These are phyloP conservation scores for Monosporascus sp. DNA, from an alignment of 2,329 filamentous ascomycete genomes.

Conservation along the genomic window DNA sequence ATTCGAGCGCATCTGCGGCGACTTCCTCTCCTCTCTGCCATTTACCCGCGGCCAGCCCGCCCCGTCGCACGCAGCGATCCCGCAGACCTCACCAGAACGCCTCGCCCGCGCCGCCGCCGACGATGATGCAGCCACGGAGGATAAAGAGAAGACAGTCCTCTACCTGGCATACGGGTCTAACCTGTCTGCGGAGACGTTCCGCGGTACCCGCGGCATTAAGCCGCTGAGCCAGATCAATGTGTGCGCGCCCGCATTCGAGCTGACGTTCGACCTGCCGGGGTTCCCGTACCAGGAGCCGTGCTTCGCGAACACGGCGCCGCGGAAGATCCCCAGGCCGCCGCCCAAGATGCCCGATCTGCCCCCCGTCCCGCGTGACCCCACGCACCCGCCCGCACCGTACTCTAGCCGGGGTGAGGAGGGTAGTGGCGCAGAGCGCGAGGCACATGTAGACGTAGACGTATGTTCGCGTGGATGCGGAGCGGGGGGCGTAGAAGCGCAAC, in stretches of 20 bases:
- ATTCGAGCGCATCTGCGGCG: neutral
- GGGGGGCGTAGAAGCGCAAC: neutral
- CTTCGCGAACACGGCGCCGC: slow-evolving; percentile 74
- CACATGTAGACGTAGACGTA: no score
- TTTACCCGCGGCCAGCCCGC: slow-evolving; percentile 1
- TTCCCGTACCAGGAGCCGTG: slow-evolving; percentile 86
- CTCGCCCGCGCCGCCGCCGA: slow-evolving; percentile 28
- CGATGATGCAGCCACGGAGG: slow-evolving; percentile 9
- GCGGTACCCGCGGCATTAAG: slow-evolving; percentile 68
- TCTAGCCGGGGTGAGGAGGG: no score
- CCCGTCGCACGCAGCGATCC: slow-evolving; percentile 22
- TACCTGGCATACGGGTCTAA: slow-evolving; percentile 94
- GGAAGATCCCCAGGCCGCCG: slow-evolving; percentile 43
- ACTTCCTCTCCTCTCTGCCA: neutral
- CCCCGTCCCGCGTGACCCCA: slow-evolving; percentile 18
- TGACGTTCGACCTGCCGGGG: slow-evolving; percentile 83
- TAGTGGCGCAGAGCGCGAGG: no score
- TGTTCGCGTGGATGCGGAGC: neutral
- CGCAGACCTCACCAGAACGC: slow-evolving; percentile 31
- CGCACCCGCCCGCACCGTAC: slow-evolving; percentile 21
- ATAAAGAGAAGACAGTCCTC: slow-evolving; percentile 49
- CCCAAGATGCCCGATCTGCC: neutral
- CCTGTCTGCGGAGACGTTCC: slow-evolving; percentile 73
- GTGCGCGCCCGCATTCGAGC: slow-evolving; percentile 66
- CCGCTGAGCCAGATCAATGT: slow-evolving; percentile 80